Base-by-base conservation (phyloP, 1,284 basidiomycete genomes). In the Ceratobasidium papillatum region DNA sequence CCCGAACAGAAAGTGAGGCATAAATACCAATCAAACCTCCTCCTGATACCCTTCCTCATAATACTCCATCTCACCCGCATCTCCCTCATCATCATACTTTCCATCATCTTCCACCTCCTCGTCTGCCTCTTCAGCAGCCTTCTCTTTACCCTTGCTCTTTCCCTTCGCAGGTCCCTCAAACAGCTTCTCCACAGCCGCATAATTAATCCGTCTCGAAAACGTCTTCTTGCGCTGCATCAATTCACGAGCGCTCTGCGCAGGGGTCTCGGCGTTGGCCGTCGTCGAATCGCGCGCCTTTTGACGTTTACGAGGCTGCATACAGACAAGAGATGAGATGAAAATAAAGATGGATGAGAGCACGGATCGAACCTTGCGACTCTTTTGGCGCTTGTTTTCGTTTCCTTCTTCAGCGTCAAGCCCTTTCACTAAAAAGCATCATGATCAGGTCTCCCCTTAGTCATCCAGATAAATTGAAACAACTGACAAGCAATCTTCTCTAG, bases 131-230 rank as follows among this genome's bases (percentile, higher is more conserved):
- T 85, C 86, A 77, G 90, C 88, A 63, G 7, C 51, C 25, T 25
- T 27, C 7, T 89, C 86, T 27, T 88, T 87, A 61, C 85, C 81
- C 80, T 75, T 41, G 75, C 77, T 77, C 45, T 82, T 82, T 80
- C 14, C 81, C 78, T 30, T 82, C 80, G 22, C 81, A 83, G 52
- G 54, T n/a, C 88, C 87, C 34, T 89, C 85, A 80, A 95, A 94
- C 5, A 95, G 85, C 75, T 88, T 87, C 78, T 92, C 91, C 68
- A 95, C 87, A 0, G 93, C 94, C 78, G 93, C 90, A 80, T 96
- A 96, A 80, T 96, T 96, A 82, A 96, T 95, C 66, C 94, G 88
- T 79, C 93, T 93, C 82, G 92, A 94, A 82, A 94, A 94, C 71
- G 82, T 82, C 81, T 90, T 93, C 30, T 91, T 93, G 82, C 93